Evolutionary conservation across 345 rosid species (phyloP), one percentile per base, ranked within the genome.

Genomic region (Theobroma cacao): DNA sequence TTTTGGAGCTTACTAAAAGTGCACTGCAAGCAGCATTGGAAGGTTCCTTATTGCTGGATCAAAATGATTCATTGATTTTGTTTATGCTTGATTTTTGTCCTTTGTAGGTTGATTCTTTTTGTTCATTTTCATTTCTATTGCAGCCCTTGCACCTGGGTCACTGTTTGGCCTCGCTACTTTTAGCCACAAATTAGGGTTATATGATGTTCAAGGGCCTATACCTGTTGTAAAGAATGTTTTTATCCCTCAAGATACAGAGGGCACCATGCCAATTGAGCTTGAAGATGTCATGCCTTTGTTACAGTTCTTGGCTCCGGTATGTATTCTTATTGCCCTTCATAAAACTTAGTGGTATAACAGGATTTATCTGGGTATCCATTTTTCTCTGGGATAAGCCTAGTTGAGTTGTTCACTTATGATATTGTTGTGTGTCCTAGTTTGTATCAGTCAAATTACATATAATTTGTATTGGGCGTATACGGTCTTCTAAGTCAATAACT

Each of bases 131-230:
- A 24, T 70, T 45, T 55, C 22, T 77, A 4, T 65, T 83, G 84
- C 87, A 94, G 99, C 99, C 79, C 92, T 96, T 76, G 86, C 86
- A 5, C 92, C 97, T n/a, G 98, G 95, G 79, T 81, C 97, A 64
- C 85, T 96, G 69, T 96, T 96, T 73, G 99, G 99, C 40, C 93
- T 96, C 73, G 92, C 88, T 72, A 96, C 99, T 17, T 96, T 94
- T 79, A 89, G 98, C 85, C 98, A 92, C 89, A 96, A 92, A 85
- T 81, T 96, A 30, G 98, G 99, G 26, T 78, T 96, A 64, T 96
- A 92, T 85, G 98, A 96, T 88, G 95, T 96, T 84, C 99, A 96
- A 86, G 97, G 99, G 50, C 97, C 97, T 83, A 81, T 96, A 80
- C 91, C 95, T 55, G 89, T 96, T 69, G 90, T 92, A 68, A 96